Evolutionary conservation across 768 basidiomycete genomes (phyloP).

Genomic region (Termitomyces sp.): DNA sequence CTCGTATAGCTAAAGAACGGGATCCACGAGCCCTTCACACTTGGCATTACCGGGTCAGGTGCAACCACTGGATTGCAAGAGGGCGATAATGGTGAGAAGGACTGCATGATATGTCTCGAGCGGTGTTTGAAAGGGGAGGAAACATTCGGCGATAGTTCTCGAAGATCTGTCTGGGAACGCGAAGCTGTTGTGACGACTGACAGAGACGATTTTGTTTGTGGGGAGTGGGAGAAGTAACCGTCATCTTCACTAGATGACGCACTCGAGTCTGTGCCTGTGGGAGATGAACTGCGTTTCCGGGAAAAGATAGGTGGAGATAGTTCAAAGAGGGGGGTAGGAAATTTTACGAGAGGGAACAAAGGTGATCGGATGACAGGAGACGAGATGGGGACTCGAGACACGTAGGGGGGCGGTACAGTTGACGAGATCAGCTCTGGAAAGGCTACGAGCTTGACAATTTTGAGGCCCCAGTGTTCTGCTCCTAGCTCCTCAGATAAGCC

Average conservation of each 20-base stretch:
- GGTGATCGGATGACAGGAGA: slow-evolving; percentile 4
- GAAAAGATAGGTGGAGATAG: slow-evolving; percentile 8
- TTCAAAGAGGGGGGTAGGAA: slow-evolving; percentile 10
- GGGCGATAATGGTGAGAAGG: slow-evolving; percentile 28
- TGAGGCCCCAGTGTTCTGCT: slow-evolving; percentile 70
- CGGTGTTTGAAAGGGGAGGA: slow-evolving; percentile 26
- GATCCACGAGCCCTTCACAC: slow-evolving; percentile 24
- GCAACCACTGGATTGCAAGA: neutral
- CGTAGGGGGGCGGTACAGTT: slow-evolving; percentile 13
- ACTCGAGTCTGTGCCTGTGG: slow-evolving; percentile 14
- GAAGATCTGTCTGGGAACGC: slow-evolving; percentile 40
- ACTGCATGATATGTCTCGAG: slow-evolving; percentile 32
- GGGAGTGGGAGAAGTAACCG: slow-evolving; percentile 61
- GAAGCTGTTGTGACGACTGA: slow-evolving; percentile 33
- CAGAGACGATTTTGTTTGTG: slow-evolving; percentile 32
- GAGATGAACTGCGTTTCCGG: slow-evolving; percentile 1
- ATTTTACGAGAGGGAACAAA: neutral
- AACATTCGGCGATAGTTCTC: slow-evolving; percentile 22
- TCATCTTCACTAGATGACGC: slow-evolving; percentile 42
- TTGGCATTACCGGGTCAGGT: slow-evolving; percentile 5
- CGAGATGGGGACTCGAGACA: slow-evolving; percentile 6
- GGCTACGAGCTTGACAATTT: slow-evolving; percentile 74
- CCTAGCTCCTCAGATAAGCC: slow-evolving; percentile 64
- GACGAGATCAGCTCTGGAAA: slow-evolving; percentile 67
- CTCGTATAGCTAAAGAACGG: slow-evolving; percentile 81